phyloP scores from a whole-genome alignment of 1,284 basidiomycete genomes.

The Pterulicium gracile region DNA sequence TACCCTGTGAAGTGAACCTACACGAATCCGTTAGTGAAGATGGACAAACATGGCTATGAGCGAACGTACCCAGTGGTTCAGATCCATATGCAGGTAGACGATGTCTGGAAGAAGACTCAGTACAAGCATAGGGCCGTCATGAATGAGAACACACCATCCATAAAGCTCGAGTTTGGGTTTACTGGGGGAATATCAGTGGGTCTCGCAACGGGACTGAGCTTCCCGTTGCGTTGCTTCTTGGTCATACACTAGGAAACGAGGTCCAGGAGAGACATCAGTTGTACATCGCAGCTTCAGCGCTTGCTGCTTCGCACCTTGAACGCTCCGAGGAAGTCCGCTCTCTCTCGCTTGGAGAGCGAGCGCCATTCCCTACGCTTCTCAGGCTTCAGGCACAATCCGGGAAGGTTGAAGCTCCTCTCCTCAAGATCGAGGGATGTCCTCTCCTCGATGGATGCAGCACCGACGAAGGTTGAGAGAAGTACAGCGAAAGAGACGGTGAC shows the following conservation, averaged over 20 bases:
- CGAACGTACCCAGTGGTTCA: not conserved
- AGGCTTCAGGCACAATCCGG: not conserved
- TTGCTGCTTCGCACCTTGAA: constrained; percentile 1
- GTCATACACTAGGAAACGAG: not conserved
- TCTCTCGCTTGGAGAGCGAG: not conserved
- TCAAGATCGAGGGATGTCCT: not conserved
- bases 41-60: too few relatives aligned
- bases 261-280: not conserved
- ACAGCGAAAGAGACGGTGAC: not conserved
- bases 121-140: not conserved
- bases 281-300: too few relatives aligned
- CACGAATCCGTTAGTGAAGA: not conserved
- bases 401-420: too few relatives aligned
- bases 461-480: not conserved
- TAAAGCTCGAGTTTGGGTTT: not conserved
- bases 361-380: not conserved
- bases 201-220: not conserved
- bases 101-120: not conserved
- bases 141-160: not conserved
- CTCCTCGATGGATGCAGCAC: not conserved
- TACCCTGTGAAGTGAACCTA: constrained; percentile 1
- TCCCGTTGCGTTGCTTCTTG: not conserved
- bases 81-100: not conserved
- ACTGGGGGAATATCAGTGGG: not conserved
- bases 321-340: not conserved